phyloP scores from a whole-genome alignment of 257 asterid species.

The Rauvolfia tetraphylla region DNA sequence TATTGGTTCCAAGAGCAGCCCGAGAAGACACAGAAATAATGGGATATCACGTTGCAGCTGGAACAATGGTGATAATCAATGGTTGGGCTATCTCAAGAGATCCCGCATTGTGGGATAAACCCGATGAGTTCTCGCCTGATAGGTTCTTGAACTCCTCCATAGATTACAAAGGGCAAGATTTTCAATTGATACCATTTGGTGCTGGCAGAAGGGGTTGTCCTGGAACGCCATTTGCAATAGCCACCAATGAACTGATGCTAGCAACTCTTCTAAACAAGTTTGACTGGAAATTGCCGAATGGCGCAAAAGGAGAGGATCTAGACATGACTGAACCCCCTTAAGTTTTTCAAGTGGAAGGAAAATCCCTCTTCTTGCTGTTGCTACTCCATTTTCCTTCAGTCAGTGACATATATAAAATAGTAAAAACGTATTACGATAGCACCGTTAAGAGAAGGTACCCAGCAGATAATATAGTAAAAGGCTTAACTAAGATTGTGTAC shows the following conservation, averaged over 20 bases:
- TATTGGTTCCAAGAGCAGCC: constrained; percentile 17
- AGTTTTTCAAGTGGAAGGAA: constrained; percentile 17
- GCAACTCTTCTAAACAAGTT: constrained; percentile 35
- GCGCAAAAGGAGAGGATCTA: constrained; percentile 18
- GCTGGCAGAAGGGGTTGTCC: constrained; percentile 30
- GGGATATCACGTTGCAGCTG: constrained; percentile 16
- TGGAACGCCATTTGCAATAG: no score
- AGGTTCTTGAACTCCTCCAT: constrained; percentile 12
- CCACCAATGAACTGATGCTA: constrained; percentile 21
- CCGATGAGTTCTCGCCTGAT: constrained; percentile 19
- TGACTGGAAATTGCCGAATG: constrained; percentile 20
- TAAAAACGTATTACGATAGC: no score
- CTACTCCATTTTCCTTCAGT: constrained; percentile 1
- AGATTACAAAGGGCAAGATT: constrained; percentile 32
- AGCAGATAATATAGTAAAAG: no score
- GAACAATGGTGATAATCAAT: constrained; percentile 16
- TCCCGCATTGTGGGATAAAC: constrained; percentile 15
- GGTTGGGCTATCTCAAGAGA: constrained; percentile 22
- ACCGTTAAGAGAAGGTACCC: no score
- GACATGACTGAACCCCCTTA: constrained; percentile 50
- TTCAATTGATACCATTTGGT: constrained; percentile 42
- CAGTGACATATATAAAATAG: no score
- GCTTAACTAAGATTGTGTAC: no score
- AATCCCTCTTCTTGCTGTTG: constrained; percentile 30
- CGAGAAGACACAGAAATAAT: constrained; percentile 7